phyloP scores from a whole-genome alignment of 495 filamentous ascomycete genomes.

The Aspergillus kassunensis region DNA sequence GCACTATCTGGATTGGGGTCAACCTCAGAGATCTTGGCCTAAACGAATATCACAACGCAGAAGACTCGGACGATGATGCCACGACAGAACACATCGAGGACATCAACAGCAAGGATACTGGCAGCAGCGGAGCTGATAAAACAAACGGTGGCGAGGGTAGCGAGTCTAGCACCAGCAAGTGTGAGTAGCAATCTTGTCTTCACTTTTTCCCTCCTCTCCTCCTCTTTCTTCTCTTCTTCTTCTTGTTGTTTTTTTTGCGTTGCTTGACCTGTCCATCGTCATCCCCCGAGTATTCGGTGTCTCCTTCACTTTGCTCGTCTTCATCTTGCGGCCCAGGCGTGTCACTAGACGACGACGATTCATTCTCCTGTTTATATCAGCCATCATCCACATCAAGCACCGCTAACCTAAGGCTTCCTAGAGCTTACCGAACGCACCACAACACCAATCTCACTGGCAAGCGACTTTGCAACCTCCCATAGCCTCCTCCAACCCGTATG shows the following conservation, averaged over 20 bases:
- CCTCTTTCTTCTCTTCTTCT: conserved; percentile 5
- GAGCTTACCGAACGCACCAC: background rate
- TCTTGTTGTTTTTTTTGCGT: background rate
- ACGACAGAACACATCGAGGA: background rate
- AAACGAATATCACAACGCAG: background rate
- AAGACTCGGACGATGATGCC: background rate
- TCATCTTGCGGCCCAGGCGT: background rate
- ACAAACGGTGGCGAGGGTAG: no score
- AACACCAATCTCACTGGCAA: background rate
- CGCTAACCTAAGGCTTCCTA: background rate
- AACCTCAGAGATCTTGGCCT: background rate
- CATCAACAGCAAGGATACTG: background rate
- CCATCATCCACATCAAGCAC: background rate
- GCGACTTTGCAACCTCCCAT: background rate
- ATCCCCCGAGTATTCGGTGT: background rate
- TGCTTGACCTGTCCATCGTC: background rate
- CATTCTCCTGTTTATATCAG: background rate
- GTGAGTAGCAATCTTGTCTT: background rate
- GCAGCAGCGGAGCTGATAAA: no score
- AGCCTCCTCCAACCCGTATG: background rate
- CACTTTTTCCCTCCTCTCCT: background rate
- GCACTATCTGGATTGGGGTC: background rate
- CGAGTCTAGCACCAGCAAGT: background rate
- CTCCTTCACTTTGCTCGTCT: no score
- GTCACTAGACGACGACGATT: background rate